Evolutionary conservation across 768 basidiomycete species (phyloP), one percentile per base, ranked within the genome.

Genomic region (Boletus eberwhitei): DNA sequence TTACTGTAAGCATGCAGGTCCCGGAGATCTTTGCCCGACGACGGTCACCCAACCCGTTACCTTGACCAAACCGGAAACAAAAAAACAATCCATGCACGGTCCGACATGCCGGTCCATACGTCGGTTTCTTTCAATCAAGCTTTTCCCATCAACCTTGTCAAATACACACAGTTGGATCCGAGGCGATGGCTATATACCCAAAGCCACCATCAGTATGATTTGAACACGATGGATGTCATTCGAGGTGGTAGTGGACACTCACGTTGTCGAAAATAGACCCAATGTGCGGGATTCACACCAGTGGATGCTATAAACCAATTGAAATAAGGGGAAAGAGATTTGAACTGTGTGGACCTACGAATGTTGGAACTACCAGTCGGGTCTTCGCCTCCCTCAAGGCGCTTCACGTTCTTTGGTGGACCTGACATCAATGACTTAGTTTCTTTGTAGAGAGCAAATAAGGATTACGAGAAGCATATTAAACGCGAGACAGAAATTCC

Each of bases 261-360:
- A 80, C 79, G 64, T 66, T 79, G 76, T 11, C 62, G 70, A 56
- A 81, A 80, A 58, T 82, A 80, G 14, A 74, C 44, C 43, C 72
- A 56, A 47, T 82, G 80, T n/a, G 75, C 71, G 5, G 67, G 68
- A 52, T 79, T 80, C 53, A 78, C 75, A 31, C 79, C 79, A 14
- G 71, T 77, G 13, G 79, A 77, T 17, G 72, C 80, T 80, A 42
- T 17, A 26, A 38, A 14, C 12, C 54, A 35, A 21, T 36, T 14
- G 39, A 32, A 32, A 55, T n/a, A 50, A 40, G 43, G 17, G 21
- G 39, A 11, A 34, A 45, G 9, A 9, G 16, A 26, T n/a, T n/a
- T 24, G 41, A 13, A 21, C 9, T 37, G 6, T 5, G 53, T 38
- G 22, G 9, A 52, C 74, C 61, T 60, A 82, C 80, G 69, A 44